Percentiles rank a stretch among this genome's conserved stretches.
Evolutionary conservation across 2,329 filamentous ascomycete genomes (phyloP).

Genomic region (Pleoardoris graminearum): DNA sequence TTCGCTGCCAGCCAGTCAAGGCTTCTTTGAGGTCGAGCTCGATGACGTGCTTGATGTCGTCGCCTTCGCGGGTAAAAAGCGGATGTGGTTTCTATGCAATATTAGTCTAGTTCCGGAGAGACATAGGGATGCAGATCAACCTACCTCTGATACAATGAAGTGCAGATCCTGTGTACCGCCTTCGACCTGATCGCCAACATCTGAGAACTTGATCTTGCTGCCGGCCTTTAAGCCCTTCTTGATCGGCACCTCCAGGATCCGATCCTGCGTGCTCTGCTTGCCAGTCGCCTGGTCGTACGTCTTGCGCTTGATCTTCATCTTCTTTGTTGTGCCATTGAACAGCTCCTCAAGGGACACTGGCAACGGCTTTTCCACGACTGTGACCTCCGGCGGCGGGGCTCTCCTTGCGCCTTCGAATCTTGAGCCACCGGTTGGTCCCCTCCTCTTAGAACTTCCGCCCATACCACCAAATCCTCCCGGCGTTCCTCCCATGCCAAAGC

Average conservation of each 20-base stretch:
- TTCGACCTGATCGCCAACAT: constrained; percentile 97
- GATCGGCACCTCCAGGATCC: constrained; percentile 91
- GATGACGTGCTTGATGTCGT: constrained; percentile 79
- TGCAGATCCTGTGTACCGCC: constrained; percentile 94
- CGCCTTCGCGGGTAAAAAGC: constrained; percentile 81
- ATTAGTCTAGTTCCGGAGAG: too few relatives aligned
- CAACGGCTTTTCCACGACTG: constrained; percentile 84
- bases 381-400: constrained; percentile 76
- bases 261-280: constrained; percentile 84
- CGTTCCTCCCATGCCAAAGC: constrained; percentile 45
- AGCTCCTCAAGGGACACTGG: constrained; percentile 85
- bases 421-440: constrained; percentile 33
- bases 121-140: too few relatives aligned
- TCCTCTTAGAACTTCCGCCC: constrained; percentile 42
- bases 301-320: constrained; percentile 98
- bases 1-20: constrained; percentile 88
- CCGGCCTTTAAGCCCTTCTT: constrained; percentile 95
- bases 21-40: constrained; percentile 91
- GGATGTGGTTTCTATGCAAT: constrained; percentile 76
- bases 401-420: constrained; percentile 47
- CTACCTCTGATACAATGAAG: constrained; percentile 91
- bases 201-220: constrained; percentile 97
- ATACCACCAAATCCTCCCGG: constrained; percentile 33
- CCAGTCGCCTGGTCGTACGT: constrained; percentile 79
- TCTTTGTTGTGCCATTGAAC: constrained; percentile 85